phyloP scores from a whole-genome alignment of 164 flowering plant species.

The Cinnamomum micranthum region DNA sequence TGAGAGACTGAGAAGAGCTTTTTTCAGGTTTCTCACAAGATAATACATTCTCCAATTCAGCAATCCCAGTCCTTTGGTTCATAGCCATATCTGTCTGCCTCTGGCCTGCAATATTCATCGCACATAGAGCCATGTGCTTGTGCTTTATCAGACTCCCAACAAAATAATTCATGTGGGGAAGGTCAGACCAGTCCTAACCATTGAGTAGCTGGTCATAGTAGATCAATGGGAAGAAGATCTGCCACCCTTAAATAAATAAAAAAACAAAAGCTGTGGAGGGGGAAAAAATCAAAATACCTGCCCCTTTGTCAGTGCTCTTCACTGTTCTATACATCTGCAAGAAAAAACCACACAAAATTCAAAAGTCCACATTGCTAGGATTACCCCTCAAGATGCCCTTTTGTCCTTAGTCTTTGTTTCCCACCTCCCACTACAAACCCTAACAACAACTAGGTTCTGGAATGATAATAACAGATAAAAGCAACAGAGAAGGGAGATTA shows the following conservation, averaged over 20 bases:
- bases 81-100: conserved; percentile 35
- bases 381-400: conserved; percentile 26
- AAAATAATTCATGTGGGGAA: conserved; percentile 33
- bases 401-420: conserved; percentile 25
- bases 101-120: conserved; percentile 48
- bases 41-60: conserved; percentile 29
- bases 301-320: conserved; percentile 70
- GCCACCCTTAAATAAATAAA: conserved; percentile 2
- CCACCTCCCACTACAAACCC: conserved; percentile 27
- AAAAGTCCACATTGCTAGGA: conserved; percentile 17
- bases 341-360: conserved; percentile 13
- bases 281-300: conserved; percentile 41
- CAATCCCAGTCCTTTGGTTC: conserved; percentile 32
- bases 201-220: neutral
- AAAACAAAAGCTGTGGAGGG: neutral
- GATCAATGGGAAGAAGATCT: neutral
- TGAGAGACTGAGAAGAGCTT: conserved; percentile 10
- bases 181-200: conserved; percentile 16
- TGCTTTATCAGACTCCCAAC: conserved; percentile 37
- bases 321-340: conserved; percentile 83
- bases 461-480: neutral
- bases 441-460: conserved; percentile 4
- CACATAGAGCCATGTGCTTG: conserved; percentile 24
- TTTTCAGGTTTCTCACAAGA: conserved; percentile 25
- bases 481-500: neutral